Evolutionary conservation across 2,329 filamentous ascomycete genomes (phyloP), one percentile per base, ranked within the genome.

Genomic region (Aciculosporium take): DNA sequence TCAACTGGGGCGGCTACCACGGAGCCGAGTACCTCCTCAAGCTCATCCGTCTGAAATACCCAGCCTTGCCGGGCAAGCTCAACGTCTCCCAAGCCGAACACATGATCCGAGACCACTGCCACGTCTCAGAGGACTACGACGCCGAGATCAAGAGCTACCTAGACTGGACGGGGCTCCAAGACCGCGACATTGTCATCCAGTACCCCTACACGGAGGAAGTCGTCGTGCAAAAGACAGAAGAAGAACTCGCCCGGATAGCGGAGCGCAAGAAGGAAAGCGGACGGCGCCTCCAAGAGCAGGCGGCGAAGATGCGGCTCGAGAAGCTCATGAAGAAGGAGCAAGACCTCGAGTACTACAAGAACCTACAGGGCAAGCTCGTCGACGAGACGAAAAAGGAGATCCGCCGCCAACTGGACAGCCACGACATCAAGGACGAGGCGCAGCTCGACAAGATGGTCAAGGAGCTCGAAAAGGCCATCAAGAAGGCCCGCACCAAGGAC

Each of bases 261-360:
- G 91, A 98, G 66, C 82, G 89, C 57, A 86, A 94, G 56, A 94
- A 93, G 59, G 91, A 98, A 62, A 91, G 86, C 51, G 91, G 91
- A 0, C 73, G 91, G 48, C 73, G 93, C 35, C 58, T 98, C 21
- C 91, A 98, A 59, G 87, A 95, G 53, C 91, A 98, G 61, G 91
- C 91, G 0, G 89, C 89, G 8, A 96, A 94, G 62, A 94, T 95
- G 86, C 81, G 91, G 7, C 67, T 98, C 1, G 91, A 98, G 49
- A 94, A 94, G 53, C 69, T 98, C 36, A 85, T 96, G 58, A 84
- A 84, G 55, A 98, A 98, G 61, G 91, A 98, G 62, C 79, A 94
- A 56, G 88, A 96, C 57, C 66, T 96, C 1, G 88, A 94, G 51
- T 95, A 94, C 61, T 95, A 88, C 68, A 87, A 86, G 56, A 76